phyloP scores from a whole-genome alignment of 2,329 filamentous ascomycete genomes.

The Fusarium oxysporum region DNA sequence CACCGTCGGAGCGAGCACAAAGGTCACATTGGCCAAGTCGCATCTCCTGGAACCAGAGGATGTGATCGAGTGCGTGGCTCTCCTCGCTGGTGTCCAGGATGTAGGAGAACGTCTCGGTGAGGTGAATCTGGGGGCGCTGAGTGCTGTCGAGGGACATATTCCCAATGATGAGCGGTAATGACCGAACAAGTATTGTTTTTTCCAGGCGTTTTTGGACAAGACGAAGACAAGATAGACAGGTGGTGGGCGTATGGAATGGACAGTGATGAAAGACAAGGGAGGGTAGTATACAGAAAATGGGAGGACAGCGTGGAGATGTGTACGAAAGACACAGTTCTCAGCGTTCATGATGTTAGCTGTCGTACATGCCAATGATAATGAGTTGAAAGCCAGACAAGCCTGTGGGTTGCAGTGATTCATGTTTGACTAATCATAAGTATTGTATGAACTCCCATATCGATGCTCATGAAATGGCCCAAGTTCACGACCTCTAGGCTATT shows the following conservation, averaged over 20 bases:
- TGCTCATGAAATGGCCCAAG: background rate
- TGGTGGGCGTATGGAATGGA: conserved; percentile 31
- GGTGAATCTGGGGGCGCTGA: conserved; percentile 67
- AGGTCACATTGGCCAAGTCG: conserved; percentile 90
- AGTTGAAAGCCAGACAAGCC: background rate
- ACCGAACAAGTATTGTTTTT: conserved; percentile 28
- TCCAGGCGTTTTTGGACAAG: conserved; percentile 42
- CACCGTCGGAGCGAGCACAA: conserved; percentile 90
- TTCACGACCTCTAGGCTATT: background rate
- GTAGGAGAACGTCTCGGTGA: conserved; percentile 58
- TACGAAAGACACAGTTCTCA: conserved; percentile 7
- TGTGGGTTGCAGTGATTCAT: background rate
- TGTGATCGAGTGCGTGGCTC: conserved; percentile 77
- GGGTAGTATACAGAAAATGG: conserved; percentile 28
- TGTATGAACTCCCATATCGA: background rate
- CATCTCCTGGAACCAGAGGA: conserved; percentile 90
- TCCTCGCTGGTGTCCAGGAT: conserved; percentile 63
- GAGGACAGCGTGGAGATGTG: conserved; percentile 1
- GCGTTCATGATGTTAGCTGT: conserved; percentile 16
- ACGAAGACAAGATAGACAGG: conserved; percentile 37
- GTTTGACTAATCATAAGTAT: background rate
- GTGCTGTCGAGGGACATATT: conserved; percentile 64
- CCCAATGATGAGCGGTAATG: conserved; percentile 50
- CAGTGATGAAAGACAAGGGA: background rate
- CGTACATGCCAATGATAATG: conserved; percentile 26